Percentiles rank a stretch among this genome's conserved stretches.
Conservation (phyloP, 495 filamentous ascomycete genomes). For the Cenococcum geophilum region DNA sequence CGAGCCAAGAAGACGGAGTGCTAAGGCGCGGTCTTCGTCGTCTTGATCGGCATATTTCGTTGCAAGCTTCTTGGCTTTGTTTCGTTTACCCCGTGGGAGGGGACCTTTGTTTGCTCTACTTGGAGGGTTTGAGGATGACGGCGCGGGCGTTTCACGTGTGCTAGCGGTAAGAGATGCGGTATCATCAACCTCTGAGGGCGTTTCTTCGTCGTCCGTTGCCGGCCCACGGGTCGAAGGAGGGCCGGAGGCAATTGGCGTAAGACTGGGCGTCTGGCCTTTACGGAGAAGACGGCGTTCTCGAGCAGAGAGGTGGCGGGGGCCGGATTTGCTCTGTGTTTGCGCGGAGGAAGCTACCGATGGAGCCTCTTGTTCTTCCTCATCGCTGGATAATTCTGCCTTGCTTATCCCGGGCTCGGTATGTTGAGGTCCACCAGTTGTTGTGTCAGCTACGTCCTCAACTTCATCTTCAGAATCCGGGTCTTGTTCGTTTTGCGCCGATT, state of each 20-base stretch:
- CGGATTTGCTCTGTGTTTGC: conserved; percentile 22
- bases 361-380: conserved; percentile 19
- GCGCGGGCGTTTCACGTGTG: conserved; percentile 25
- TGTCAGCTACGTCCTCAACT: conserved; percentile 32
- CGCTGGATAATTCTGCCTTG: conserved; percentile 29
- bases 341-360: conserved; percentile 24
- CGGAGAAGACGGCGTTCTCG: conserved; percentile 46
- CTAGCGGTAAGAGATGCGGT: conserved; percentile 3
- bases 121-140: conserved; percentile 22
- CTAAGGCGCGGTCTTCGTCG: conserved; percentile 79
- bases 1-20: conserved; percentile 75
- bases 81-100: conserved; percentile 68
- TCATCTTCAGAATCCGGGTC: conserved; percentile 23
- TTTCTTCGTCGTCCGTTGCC: conserved; percentile 16
- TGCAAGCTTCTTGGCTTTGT: conserved; percentile 81
- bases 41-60: conserved; percentile 92
- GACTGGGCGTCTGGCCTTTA: conserved; percentile 42
- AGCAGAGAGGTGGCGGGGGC: conserved; percentile 45
- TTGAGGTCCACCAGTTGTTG: conserved; percentile 1
- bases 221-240: conserved; percentile 13
- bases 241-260: conserved; percentile 12
- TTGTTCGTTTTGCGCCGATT: background rate
- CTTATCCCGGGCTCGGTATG: background rate
- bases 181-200: background rate
- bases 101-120: conserved; percentile 10